These are phyloP conservation scores for Aureoboletus auriporus DNA, from an alignment of 768 basidiomycete species.

Conservation along the genomic window DNA sequence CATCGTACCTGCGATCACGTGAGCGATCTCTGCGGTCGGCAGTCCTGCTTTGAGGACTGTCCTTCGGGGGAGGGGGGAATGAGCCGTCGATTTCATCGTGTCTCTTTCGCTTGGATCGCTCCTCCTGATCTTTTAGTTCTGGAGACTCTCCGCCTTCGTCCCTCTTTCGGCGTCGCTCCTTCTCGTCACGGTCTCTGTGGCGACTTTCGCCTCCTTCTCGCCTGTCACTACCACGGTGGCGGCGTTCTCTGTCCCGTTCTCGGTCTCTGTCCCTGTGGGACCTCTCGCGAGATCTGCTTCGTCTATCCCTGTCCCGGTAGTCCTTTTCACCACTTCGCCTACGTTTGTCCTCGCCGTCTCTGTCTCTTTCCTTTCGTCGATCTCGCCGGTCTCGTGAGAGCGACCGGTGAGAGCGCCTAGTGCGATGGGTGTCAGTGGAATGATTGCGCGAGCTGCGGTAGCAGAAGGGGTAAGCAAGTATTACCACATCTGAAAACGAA, in stretches of 20 bases:
- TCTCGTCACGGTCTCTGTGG: slow-evolving; percentile 49
- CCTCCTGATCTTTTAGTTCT: slow-evolving; percentile 44
- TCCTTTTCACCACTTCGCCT: slow-evolving; percentile 60
- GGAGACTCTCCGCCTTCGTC: slow-evolving; percentile 54
- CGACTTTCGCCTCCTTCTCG: slow-evolving; percentile 53
- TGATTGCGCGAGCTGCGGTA: slow-evolving; percentile 59
- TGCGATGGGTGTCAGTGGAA: slow-evolving; percentile 74
- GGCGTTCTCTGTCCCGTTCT: slow-evolving; percentile 34
- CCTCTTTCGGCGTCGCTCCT: slow-evolving; percentile 61
- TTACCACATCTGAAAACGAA: not conserved
- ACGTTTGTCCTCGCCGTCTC: slow-evolving; percentile 53
- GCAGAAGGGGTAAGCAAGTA: slow-evolving; percentile 7
- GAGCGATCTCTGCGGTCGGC: slow-evolving; percentile 46
- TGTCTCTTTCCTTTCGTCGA: slow-evolving; percentile 46
- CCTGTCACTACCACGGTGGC: slow-evolving; percentile 44
- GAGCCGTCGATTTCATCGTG: slow-evolving; percentile 51
- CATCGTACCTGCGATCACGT: slow-evolving; percentile 55
- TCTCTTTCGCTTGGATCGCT: slow-evolving; percentile 63
- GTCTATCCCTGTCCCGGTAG: slow-evolving; percentile 45
- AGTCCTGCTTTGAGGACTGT: slow-evolving; percentile 46
- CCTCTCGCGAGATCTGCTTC: slow-evolving; percentile 49
- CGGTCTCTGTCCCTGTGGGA: slow-evolving; percentile 37
- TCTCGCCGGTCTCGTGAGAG: slow-evolving; percentile 53
- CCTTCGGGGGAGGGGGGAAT: slow-evolving; percentile 35
- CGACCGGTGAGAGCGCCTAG: slow-evolving; percentile 69